phyloP scores from a whole-genome alignment of 2,329 filamentous ascomycete species.

The Colletotrichum plurivorum region DNA sequence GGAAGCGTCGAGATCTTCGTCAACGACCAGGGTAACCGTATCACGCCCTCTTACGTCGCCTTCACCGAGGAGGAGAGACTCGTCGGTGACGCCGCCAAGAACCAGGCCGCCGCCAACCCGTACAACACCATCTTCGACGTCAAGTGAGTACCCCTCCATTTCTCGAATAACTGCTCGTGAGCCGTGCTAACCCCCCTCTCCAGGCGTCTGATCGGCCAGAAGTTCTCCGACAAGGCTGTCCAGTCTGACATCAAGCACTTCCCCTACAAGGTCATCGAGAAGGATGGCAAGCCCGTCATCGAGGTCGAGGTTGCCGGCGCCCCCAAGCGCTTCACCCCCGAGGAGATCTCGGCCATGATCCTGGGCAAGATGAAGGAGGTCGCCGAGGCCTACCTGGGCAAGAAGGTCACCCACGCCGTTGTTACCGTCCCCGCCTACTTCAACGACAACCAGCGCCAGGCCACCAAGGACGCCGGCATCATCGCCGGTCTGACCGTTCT shows the following conservation, averaged over 20 bases:
- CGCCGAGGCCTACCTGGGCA: conserved; percentile 83
- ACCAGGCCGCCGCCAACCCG: conserved; percentile 89
- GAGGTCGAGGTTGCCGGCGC: conserved; percentile 77
- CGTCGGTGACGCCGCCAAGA: conserved; percentile 97
- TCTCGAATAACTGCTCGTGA: not conserved
- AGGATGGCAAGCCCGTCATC: conserved; percentile 91
- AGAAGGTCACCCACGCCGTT: conserved; percentile 89
- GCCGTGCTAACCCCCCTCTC: conserved; percentile 42
- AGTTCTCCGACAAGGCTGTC: conserved; percentile 86
- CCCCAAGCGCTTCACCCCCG: conserved; percentile 82
- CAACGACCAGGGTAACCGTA: conserved; percentile 94
- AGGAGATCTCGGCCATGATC: conserved; percentile 87
- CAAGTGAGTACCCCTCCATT: conserved; percentile 72
- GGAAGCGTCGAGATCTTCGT: conserved; percentile 96
- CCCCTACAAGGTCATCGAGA: conserved; percentile 93
- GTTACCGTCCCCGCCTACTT: conserved; percentile 98
- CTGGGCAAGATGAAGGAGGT: conserved; percentile 89
- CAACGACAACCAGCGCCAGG: conserved; percentile 98
- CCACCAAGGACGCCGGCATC: conserved; percentile 93
- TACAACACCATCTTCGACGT: conserved; percentile 83
- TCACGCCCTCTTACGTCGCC: conserved; percentile 94
- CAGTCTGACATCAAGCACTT: conserved; percentile 98
- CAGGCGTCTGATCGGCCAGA: conserved; percentile 88
- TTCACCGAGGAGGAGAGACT: conserved; percentile 98
- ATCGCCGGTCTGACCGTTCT: conserved; percentile 96